Conservation (phyloP, 2,329 filamentous ascomycete species). For the Aspergillus calidoustus region DNA sequence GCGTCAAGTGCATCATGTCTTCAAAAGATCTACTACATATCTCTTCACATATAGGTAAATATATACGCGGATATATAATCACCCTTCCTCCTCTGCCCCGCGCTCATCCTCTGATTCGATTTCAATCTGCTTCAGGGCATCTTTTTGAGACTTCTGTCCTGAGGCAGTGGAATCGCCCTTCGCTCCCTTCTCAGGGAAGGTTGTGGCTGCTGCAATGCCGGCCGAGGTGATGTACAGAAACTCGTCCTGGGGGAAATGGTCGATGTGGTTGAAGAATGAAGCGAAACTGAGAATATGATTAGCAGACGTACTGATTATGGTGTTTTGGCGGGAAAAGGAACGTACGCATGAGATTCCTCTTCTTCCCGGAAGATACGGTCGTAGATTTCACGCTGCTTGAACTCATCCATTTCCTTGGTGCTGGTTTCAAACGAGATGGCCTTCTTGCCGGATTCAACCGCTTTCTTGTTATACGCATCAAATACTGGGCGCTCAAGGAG, state of each 20-base stretch:
- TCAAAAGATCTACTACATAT: neutral
- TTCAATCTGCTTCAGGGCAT: constrained; percentile 40
- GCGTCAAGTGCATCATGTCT: neutral
- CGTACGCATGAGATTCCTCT: constrained; percentile 83
- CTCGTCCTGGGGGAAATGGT: constrained; percentile 72
- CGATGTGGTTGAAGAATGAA: constrained; percentile 77
- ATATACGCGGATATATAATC: neutral
- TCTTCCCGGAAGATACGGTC: constrained; percentile 88
- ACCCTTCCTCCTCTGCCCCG: constrained; percentile 30
- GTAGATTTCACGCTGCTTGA: constrained; percentile 93
- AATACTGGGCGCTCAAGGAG: constrained; percentile 92
- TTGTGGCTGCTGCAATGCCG: constrained; percentile 65
- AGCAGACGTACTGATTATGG: constrained; percentile 1
- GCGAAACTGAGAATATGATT: constrained; percentile 62
- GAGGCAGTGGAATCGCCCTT: constrained; percentile 16
- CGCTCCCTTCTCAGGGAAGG: constrained; percentile 13
- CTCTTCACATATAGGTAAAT: neutral
- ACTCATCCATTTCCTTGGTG: constrained; percentile 78
- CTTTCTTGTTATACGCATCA: constrained; percentile 80
- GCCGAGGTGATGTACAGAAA: constrained; percentile 77
- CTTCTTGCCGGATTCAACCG: constrained; percentile 60
- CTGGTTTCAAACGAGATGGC: constrained; percentile 79
- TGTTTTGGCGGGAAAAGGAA: constrained; percentile 29
- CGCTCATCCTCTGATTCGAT: constrained; percentile 37
- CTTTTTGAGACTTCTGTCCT: constrained; percentile 30